Conservation (phyloP, 331 rosid species). For the Phaseolus coccineus region DNA sequence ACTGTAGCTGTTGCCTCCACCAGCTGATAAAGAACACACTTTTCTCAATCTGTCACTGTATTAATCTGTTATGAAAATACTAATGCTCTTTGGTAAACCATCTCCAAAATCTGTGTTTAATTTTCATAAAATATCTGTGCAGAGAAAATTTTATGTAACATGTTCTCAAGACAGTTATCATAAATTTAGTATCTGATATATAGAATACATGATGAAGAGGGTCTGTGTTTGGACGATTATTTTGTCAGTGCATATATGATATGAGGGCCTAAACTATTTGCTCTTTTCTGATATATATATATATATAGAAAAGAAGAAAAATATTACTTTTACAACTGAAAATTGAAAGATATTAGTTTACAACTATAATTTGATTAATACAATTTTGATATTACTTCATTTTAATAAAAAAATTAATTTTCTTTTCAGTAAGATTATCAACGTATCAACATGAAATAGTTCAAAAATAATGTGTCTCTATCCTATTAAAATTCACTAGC, state of each 20-base stretch:
- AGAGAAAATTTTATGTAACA: background rate
- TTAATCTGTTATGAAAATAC: background rate
- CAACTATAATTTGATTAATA: no score
- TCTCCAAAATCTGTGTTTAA: slow-evolving; percentile 29
- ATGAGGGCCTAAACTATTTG: background rate
- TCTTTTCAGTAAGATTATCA: no score
- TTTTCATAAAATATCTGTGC: background rate
- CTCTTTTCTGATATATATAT: background rate
- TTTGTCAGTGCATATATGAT: no score
- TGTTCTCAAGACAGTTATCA: background rate
- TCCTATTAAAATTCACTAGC: slow-evolving; percentile 17
- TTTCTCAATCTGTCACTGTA: slow-evolving; percentile 2
- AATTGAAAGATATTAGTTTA: no score
- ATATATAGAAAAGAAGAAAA: background rate
- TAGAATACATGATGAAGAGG: no score
- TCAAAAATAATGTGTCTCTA: slow-evolving; percentile 8
- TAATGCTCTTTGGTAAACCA: background rate
- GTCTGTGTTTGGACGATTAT: background rate
- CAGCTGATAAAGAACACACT: slow-evolving; percentile 20
- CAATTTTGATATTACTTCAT: no score
- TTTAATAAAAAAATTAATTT: no score
- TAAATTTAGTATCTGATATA: background rate
- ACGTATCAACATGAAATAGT: no score
- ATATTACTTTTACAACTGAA: no score
- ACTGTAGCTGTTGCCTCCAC: slow-evolving; percentile 32